These are phyloP conservation scores for Hemisphaericaspora xylofermentans DNA, from an alignment of 1,139 yeast species.

Conservation along the genomic window DNA sequence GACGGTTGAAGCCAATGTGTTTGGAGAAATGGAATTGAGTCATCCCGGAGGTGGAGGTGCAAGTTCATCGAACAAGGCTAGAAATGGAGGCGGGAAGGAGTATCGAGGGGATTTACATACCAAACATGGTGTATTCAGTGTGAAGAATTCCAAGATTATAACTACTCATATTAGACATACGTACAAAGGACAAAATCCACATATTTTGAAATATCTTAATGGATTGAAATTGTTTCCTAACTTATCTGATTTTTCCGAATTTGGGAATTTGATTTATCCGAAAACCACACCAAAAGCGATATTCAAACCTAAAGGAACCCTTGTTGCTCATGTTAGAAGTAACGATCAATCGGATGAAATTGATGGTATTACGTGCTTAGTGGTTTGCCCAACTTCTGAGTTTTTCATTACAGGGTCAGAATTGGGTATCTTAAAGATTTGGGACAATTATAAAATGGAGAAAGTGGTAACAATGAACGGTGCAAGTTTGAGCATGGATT, in stretches of 20 bases:
- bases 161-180: conserved; percentile 49
- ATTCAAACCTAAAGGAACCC: conserved; percentile 41
- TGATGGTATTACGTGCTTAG: conserved; percentile 53
- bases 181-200: conserved; percentile 67
- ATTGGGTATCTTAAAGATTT: conserved; percentile 66
- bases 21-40: conserved; percentile 54
- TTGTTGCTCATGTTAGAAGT: conserved; percentile 53
- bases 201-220: conserved; percentile 56
- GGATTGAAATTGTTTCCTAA: conserved; percentile 56
- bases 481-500: conserved; percentile 49
- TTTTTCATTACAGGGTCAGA: conserved; percentile 80
- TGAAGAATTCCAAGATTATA: conserved; percentile 35
- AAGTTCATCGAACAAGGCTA: background rate
- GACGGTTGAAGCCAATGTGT: conserved; percentile 58
- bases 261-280: conserved; percentile 41
- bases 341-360: conserved; percentile 19
- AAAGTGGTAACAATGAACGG: conserved; percentile 58
- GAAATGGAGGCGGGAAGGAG: background rate
- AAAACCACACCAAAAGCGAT: conserved; percentile 3
- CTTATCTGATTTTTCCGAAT: conserved; percentile 63
- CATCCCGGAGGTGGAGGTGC: conserved; percentile 15
- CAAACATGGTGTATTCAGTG: conserved; percentile 35
- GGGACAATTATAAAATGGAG: conserved; percentile 74
- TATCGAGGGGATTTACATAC: conserved; percentile 1
- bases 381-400: conserved; percentile 58